Base-by-base conservation (phyloP, 768 basidiomycete species). In the Serendipita sp. region DNA sequence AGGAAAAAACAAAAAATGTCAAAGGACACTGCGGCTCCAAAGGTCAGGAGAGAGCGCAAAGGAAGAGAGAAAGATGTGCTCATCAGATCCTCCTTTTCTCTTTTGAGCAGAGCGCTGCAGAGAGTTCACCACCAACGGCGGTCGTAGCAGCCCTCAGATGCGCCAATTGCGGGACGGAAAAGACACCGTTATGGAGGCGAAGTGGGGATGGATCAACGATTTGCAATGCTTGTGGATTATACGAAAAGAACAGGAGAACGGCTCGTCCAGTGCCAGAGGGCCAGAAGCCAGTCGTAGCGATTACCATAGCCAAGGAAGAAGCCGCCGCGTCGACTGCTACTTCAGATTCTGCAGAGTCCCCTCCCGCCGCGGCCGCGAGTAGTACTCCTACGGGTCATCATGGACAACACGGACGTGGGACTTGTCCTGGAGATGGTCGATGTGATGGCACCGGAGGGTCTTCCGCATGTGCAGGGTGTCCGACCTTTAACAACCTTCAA, bases 361-460 rank as follows among this genome's bases (percentile, higher is more conserved):
- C 48, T 8, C 69, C 69, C 64, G 67, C 69, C 70, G 66, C 63
- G 62, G 67, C 71, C 66, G 69, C 15, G 46, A 15, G 44, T 5
- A n/a, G 64, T n/a, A 62, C 66, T 62, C 52, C 44, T 29, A 43
- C 50, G 23, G 44, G 63, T 4, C 52, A 45, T 16, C 70, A 70
- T 45, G 62, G 48, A 64, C 72, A 72, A 36, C 87, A 88, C 5
- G 40, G 40, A 40, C 40, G 40, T 40, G 40, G 40, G 66, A 94
- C 94, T n/a, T 99, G 96, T 74, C 96, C 96, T 2, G 96, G 96
- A 64, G 96, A 97, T 75, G 96, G 96, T 37, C 82, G 90, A 69
- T 99, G 96, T 76, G 91, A 99, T 75, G 96, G 96, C 68, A 94
- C 91, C 11, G 96, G 96, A 69, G 96, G 96, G 63, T 85, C 91